Evolutionary conservation across 192 early-diverging fungal species (phyloP).

Genomic region (Entomortierella chlamydospora): DNA sequence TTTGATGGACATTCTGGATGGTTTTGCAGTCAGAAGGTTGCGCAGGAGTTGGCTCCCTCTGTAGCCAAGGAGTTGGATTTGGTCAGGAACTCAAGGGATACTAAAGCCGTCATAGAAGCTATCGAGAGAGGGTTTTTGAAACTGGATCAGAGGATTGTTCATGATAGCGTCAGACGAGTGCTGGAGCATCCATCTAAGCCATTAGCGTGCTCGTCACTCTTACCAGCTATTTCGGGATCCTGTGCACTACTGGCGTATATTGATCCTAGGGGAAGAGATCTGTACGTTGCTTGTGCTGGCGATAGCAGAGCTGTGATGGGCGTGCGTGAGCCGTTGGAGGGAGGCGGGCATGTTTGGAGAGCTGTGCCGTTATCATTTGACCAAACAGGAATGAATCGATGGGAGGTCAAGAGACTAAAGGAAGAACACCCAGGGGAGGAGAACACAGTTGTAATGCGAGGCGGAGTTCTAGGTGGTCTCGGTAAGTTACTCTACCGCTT

Average conservation of each 20-base stretch:
- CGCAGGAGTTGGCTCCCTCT: conserved; percentile 56
- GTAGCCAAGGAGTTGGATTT: conserved; percentile 55
- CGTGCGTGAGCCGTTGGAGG: conserved; percentile 18
- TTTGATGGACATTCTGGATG: conserved; percentile 68
- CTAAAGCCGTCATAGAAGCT: conserved; percentile 16
- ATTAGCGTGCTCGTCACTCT: conserved; percentile 47
- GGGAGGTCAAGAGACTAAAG: conserved; percentile 65
- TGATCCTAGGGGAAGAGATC: conserved; percentile 42
- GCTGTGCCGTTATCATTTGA: conserved; percentile 71
- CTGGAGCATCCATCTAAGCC: conserved; percentile 37
- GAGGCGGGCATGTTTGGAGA: conserved; percentile 63
- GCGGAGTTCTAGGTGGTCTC: conserved; percentile 72
- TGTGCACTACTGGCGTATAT: conserved; percentile 67
- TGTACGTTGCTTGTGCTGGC: conserved; percentile 66
- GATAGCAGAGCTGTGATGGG: conserved; percentile 67
- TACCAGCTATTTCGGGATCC: conserved; percentile 60
- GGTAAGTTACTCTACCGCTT: conserved; percentile 37
- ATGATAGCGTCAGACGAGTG: conserved; percentile 50
- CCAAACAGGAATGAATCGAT: conserved; percentile 66
- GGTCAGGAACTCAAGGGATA: conserved; percentile 7
- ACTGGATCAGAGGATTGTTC: conserved; percentile 62
- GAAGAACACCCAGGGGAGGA: conserved; percentile 82
- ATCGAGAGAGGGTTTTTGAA: conserved; percentile 59
- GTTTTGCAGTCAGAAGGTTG: conserved; percentile 59
- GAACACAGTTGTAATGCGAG: conserved; percentile 60